These are phyloP conservation scores for Neltuma alba DNA, from an alignment of 306 rosid genomes.

Conservation along the genomic window DNA sequence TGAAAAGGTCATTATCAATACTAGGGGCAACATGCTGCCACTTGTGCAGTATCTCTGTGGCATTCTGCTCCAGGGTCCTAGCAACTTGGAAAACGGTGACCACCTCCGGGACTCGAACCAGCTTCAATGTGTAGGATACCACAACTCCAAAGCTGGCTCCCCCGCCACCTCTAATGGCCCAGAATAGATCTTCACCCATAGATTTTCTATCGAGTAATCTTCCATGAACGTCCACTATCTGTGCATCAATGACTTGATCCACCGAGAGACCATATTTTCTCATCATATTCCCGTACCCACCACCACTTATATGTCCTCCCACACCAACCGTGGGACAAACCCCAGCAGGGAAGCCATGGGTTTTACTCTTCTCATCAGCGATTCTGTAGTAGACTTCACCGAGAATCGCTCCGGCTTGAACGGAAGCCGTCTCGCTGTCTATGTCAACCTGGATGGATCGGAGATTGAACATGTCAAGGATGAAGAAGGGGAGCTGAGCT, in stretches of 20 bases:
- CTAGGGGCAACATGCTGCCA: constrained; percentile 58
- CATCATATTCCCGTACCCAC: constrained; percentile 61
- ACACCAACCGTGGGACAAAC: constrained; percentile 60
- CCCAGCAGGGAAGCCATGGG: constrained; percentile 58
- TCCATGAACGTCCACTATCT: constrained; percentile 49
- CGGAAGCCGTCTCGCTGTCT: constrained; percentile 41
- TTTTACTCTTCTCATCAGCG: constrained; percentile 45
- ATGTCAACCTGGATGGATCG: constrained; percentile 46
- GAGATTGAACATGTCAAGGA: constrained; percentile 64
- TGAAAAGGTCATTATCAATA: constrained; percentile 50
- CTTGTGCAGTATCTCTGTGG: constrained; percentile 41
- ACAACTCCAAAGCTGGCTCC: constrained; percentile 60
- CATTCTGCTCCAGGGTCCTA: constrained; percentile 49
- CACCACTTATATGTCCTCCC: constrained; percentile 65
- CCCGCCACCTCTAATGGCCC: constrained; percentile 64
- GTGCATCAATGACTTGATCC: constrained; percentile 57
- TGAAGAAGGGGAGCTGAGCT: constrained; percentile 48
- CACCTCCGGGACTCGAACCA: constrained; percentile 52
- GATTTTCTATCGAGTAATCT: constrained; percentile 48
- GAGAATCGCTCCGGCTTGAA: constrained; percentile 59
- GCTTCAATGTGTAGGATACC: constrained; percentile 46
- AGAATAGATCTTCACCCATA: constrained; percentile 67
- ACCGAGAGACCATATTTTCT: constrained; percentile 58
- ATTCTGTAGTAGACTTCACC: constrained; percentile 60
- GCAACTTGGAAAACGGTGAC: constrained; percentile 55